Base-by-base conservation (phyloP, 2,329 filamentous ascomycete species). In the Pseudogymnoascus sp. region DNA sequence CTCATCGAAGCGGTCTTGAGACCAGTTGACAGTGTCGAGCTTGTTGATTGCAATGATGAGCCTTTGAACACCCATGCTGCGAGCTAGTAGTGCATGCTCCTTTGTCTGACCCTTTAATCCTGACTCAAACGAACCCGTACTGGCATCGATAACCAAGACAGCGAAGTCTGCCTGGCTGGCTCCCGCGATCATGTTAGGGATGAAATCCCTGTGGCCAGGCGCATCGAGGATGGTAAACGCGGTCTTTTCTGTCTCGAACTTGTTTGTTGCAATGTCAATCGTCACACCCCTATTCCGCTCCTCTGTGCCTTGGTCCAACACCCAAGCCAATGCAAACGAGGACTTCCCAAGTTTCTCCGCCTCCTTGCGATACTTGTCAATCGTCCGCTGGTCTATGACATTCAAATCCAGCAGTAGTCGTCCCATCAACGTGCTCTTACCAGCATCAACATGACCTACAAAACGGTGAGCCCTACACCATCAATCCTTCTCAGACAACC, bases 131-230 rank as follows among this genome's bases (percentile, higher is more conserved):
- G 92, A 92, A 35, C 93, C 94, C 0, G 85, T 91, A 63, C 89
- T 88, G 4, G 93, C 89, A 73, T 99, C 94, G 64, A 99, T 91
- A 19, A 99, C 94, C 2, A 99, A 79, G 0, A 99, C 89, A 0
- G 92, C 94, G 74, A 97, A 94, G 73, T 99, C 94, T 8, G 94
- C 95, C 75, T 97, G 93, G 64, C 90, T 94, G 3, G 93, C 92
- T 12, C 94, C 94, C 2, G 93, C 93, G 73, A 99, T 97, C 94
- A 99, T 99, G 74, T 97, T 99, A 0, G 94, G 94, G 19, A 99
- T 92, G 72, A 97, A 99, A 73, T 99, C 94, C 64, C 87, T 84
- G 75, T 99, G 94, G 0, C 94, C 94, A 0, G 94, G 94, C 0
- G 94, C 93, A 73, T 99, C 94, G 4, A 99, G 81, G 52, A 99